Conservation (phyloP, 257 asterid species). For the Penstemon eatonii region DNA sequence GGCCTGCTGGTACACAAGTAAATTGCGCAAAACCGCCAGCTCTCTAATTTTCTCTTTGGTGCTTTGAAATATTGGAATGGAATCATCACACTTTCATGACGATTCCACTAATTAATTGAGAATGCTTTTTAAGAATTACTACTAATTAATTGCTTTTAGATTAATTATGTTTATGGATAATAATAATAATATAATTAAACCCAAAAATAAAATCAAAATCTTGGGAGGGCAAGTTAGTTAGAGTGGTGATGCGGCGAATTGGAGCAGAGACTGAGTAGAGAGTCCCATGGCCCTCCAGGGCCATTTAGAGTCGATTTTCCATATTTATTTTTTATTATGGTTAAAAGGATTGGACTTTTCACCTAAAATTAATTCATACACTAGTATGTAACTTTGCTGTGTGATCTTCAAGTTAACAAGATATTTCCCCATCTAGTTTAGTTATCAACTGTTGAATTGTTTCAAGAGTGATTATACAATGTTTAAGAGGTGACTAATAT, state of each 20-base stretch:
- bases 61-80: background rate
- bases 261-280: background rate
- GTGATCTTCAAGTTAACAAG: too few species aligned
- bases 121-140: background rate
- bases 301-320: constrained; percentile 27
- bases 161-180: background rate
- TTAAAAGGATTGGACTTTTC: too few species aligned
- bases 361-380: too few species aligned
- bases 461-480: too few species aligned
- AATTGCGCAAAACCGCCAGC: constrained; percentile 21
- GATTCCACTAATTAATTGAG: constrained; percentile 29
- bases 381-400: too few species aligned
- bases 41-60: background rate
- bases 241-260: constrained; percentile 39
- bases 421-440: too few species aligned
- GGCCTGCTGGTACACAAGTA: constrained; percentile 34
- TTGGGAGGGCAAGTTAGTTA: constrained; percentile 24
- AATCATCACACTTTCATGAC: constrained; percentile 17
- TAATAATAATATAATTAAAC: too few species aligned
- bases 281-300: constrained; percentile 29
- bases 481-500: too few species aligned
- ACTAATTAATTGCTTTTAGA: background rate
- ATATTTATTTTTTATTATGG: too few species aligned
- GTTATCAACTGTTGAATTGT: too few species aligned
- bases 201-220: background rate